Base-by-base conservation (phyloP, 768 basidiomycete species). In the Hysterangium stoloniferum region DNA sequence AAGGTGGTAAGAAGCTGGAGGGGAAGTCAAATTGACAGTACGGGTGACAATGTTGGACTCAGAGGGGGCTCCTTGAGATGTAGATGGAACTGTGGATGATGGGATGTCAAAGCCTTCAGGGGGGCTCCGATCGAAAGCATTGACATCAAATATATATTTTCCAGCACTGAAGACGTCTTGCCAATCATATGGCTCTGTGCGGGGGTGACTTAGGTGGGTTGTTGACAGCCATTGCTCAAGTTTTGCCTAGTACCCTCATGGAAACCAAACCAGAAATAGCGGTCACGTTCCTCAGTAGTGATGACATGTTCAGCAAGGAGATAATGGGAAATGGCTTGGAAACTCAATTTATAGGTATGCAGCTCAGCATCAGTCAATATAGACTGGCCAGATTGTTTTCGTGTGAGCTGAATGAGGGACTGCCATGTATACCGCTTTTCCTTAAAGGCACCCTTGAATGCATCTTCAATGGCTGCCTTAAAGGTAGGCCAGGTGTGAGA, bases 261-360 rank as follows among this genome's bases (percentile, higher is more conserved):
- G n/a, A 48, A 27, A 12, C 48, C 48, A 42, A 37, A 50, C 48
- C 48, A 50, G 29, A 40, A 50, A 24, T 41, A 29, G 1, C 25
- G 19, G 25, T 42, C 25, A 6, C 15, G 25, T 12, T 50, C 48
- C 33, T 8, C 8, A 12, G 11, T 20, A 1, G 38, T 29, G 7
- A 42, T 4, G 13, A 33, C 36, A 13, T 50, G 11, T 6, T 50
- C 19, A 15, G 15, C 29, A 29, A 41, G 40, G 4, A 42, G 37
- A 17, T 27, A 25, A 1, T 19, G 3, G 12, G 22, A 27, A 2
- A 41, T 50, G 4, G 7, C 48, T 24, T 50, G 48, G 25, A 50
- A 41, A 13, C 29, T 15, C 4, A 25, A 6, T n/a, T 40, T 17
- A 31, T 50, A 50, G 4, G 24, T 38, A 7, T 27, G 27, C 2